Evolutionary conservation across 257 asterid genomes (phyloP), one percentile per base, ranked within the genome.

Genomic region (Forsythia suspensa): DNA sequence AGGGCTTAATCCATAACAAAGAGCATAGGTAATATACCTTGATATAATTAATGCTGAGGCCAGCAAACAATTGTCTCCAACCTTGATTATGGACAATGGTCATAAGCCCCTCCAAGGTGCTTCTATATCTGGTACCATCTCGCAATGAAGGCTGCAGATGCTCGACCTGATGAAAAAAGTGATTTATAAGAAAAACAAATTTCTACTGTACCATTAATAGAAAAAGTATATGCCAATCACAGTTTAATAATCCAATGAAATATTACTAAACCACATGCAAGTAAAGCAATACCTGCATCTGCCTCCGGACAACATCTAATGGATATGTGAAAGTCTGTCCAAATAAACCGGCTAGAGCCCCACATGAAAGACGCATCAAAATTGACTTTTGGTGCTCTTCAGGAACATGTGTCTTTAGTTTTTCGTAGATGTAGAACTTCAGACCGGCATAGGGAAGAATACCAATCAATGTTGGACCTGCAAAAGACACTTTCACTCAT

Each of bases 281-380:
- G 44, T 18, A 18, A 68, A n/a, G 13, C 8, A 7, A 61, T 80
- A 95, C 99, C 99, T 95, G 99, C 98, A 96, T 96, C 86, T 96
- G 99, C 80, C 98, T 87, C 84, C 99, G 80, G 66, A 96, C 94
- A 78, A 96, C 99, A 83, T 96, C 99, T 83, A 96, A 87, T 0
- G 99, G 99, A 80, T 93, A 96, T 0, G 99, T 96, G 67, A 96
- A 75, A 67, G 99, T 96, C 89, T 96, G 99, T 20, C 99, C 99
- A 59, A 96, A 88, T 84, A 95, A 85, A 82, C 99, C 99, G 42
- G 98, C 99, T 61, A 95, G 67, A 79, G 98, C 99, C 81, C 99
- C 99, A 83, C 99, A 95, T 4, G 97, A 93, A 65, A 95, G 84
- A 66, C 92, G 87, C 97, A 92, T 91, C 75, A 81, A 61, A 70